Conservation (phyloP, 2,329 filamentous ascomycete genomes). For the Calonectria hawksworthii region DNA sequence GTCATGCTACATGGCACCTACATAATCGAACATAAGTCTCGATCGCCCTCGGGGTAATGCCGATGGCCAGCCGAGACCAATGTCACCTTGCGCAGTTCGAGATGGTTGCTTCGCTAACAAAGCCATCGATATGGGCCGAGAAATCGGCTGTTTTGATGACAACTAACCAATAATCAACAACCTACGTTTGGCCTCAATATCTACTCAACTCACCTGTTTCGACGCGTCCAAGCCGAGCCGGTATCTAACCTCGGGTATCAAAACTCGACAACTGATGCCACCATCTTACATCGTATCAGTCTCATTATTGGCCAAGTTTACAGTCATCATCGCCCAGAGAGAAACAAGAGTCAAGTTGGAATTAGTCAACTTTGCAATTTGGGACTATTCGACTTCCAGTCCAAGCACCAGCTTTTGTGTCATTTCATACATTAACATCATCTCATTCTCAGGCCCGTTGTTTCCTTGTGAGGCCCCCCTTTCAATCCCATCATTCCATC, state of each 20-base stretch:
- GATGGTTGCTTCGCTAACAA: not conserved
- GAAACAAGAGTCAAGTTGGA: not conserved
- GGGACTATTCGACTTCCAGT: not conserved
- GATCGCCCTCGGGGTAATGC: conserved; percentile 9
- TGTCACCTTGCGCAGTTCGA: not conserved
- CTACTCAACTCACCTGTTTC: not conserved
- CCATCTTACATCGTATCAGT: not conserved
- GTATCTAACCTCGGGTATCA: not conserved
- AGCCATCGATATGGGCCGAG: not conserved
- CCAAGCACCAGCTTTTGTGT: conserved; percentile 18
- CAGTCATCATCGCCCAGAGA: not conserved
- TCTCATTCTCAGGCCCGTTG: not conserved
- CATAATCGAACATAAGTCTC: conserved; percentile 4
- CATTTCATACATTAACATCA: conserved; percentile 30
- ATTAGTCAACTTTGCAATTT: conserved; percentile 18
- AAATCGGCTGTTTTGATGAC: not conserved
- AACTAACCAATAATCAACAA: not conserved
- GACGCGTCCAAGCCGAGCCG: not conserved
- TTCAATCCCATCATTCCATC: conserved; percentile 22
- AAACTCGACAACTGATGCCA: not conserved
- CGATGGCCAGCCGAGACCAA: conserved; percentile 1
- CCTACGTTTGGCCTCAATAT: not conserved
- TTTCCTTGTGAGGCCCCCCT: not conserved
- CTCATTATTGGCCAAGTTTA: not conserved
- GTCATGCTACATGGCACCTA: conserved; percentile 5